Percentiles rank a stretch among this genome's conserved stretches.
phyloP scores from a whole-genome alignment of 768 basidiomycete species.

The Suillus lakei region DNA sequence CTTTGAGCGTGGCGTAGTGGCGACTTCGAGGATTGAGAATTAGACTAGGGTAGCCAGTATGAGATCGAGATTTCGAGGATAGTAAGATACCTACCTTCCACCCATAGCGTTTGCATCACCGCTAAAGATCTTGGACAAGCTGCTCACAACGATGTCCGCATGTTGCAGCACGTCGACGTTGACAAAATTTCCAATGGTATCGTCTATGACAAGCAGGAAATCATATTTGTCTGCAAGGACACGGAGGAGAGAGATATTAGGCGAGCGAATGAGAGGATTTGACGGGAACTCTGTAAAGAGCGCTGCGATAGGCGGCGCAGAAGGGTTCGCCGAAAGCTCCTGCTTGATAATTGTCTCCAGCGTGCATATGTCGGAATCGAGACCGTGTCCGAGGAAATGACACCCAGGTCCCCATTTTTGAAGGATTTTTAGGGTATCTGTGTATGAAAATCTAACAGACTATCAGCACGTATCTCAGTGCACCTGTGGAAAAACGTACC shows the following conservation, averaged over 20 bases:
- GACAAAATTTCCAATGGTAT: conserved; percentile 92
- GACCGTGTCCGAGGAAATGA: conserved; percentile 84
- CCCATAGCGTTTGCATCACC: conserved; percentile 97
- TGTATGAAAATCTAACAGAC: conserved; percentile 82
- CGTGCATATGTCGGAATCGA: conserved; percentile 74
- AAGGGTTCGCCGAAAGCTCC: conserved; percentile 41
- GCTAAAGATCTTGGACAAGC: conserved; percentile 93
- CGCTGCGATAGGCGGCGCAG: conserved; percentile 68
- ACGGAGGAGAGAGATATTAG: conserved; percentile 76
- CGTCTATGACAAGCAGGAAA: conserved; percentile 90
- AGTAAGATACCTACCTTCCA: conserved; percentile 70
- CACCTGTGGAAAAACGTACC: conserved; percentile 55
- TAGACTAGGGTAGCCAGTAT: conserved; percentile 53
- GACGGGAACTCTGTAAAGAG: conserved; percentile 95
- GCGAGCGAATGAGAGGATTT: conserved; percentile 89
- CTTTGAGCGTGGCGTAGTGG: conserved; percentile 71
- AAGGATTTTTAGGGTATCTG: conserved; percentile 91
- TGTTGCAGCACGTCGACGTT: conserved; percentile 90
- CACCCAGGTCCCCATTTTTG: conserved; percentile 97
- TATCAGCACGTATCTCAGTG: not conserved
- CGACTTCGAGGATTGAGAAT: conserved; percentile 82
- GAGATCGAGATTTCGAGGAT: conserved; percentile 5
- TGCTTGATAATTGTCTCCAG: conserved; percentile 66
- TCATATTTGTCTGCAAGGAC: conserved; percentile 84
- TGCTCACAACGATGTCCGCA: conserved; percentile 90